Conservation (phyloP, 164 flowering plant genomes). For the Nelumbo lutea region DNA sequence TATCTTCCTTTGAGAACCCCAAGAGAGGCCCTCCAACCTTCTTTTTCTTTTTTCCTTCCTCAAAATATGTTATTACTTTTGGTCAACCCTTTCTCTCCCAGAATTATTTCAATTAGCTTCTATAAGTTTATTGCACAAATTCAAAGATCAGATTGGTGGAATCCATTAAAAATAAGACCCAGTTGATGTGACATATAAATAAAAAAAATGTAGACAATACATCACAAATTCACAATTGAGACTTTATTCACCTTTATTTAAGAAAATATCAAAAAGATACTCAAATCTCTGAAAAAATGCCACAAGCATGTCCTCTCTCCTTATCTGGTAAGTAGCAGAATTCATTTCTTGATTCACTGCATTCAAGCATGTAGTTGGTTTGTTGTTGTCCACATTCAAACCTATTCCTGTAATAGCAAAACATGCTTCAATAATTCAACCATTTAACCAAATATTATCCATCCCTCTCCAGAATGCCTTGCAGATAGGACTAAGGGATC, state of each 20-base stretch:
- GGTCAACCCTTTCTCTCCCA: too few species aligned
- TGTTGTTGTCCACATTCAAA: constrained; percentile 76
- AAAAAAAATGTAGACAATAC: neutral
- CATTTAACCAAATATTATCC: neutral
- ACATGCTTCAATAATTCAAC: constrained; percentile 3
- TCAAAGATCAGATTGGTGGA: neutral
- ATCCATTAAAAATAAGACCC: neutral
- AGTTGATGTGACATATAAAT: neutral
- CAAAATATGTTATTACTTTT: too few species aligned
- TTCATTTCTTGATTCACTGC: constrained; percentile 44
- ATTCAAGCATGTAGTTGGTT: constrained; percentile 88
- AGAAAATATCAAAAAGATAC: constrained; percentile 47
- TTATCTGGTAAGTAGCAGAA: constrained; percentile 31
- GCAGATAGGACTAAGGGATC: too few species aligned
- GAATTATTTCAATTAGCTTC: too few species aligned
- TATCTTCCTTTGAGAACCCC: too few species aligned
- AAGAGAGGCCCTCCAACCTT: too few species aligned
- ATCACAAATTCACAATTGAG: neutral
- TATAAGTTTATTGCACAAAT: too few species aligned
- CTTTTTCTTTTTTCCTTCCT: too few species aligned
- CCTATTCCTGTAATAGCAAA: constrained; percentile 69
- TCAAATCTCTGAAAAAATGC: constrained; percentile 86
- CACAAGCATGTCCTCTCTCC: constrained; percentile 69
- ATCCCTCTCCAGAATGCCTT: too few species aligned
- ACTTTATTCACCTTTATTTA: constrained; percentile 46